Percentiles rank a stretch among this genome's conserved stretches.
Conservation (phyloP, 2,329 filamentous ascomycete genomes). For the Beauveria australis region DNA sequence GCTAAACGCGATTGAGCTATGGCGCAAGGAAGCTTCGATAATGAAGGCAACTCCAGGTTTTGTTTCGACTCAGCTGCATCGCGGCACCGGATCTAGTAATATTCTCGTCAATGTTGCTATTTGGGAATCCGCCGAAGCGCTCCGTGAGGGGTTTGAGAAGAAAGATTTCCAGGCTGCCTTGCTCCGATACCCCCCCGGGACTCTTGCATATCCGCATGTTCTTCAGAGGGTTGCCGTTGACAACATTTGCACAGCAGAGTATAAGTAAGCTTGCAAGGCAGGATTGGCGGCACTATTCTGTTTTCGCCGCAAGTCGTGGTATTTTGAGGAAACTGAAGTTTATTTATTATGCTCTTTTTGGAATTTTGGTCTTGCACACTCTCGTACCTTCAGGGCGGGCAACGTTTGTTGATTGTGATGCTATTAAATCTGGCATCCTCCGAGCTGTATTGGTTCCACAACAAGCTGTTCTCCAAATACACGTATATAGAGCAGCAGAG, state of each 20-base stretch:
- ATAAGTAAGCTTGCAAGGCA: not conserved
- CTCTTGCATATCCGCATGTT: not conserved
- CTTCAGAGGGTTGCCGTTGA: not conserved
- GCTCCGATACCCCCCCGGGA: not conserved
- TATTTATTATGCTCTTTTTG: accelerated
- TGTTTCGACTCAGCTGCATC: not conserved
- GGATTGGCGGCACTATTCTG: not conserved
- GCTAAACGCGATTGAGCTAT: not conserved
- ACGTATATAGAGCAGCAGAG: not conserved
- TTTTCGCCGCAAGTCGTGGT: not conserved
- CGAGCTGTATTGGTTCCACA: too few relatives aligned
- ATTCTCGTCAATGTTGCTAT: not conserved
- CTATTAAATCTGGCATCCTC: too few relatives aligned
- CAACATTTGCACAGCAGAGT: not conserved
- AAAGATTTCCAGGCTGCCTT: not conserved
- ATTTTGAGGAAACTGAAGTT: not conserved
- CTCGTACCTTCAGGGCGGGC: too few relatives aligned
- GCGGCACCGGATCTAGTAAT: not conserved
- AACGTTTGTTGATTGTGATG: too few relatives aligned
- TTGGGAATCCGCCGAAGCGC: not conserved
- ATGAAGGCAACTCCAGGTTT: not conserved
- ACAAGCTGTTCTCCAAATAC: not conserved
- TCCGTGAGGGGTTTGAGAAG: not conserved
- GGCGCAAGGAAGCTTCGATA: not conserved
- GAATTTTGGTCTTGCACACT: not conserved